phyloP scores from a whole-genome alignment of 345 rosid species.

The Pugionium dolabratum region DNA sequence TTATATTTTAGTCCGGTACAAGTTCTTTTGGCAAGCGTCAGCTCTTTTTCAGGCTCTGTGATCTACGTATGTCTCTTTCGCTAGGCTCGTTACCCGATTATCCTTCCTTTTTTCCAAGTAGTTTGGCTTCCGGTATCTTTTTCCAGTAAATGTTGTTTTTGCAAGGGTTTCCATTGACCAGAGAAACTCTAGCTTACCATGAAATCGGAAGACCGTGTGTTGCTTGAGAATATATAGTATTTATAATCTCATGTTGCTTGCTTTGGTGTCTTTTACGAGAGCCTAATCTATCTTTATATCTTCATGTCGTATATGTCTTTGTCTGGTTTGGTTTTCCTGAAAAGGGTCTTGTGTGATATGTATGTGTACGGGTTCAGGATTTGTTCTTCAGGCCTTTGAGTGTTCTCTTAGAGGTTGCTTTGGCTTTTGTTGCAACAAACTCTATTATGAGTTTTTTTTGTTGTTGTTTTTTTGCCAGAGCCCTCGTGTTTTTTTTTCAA shows the following conservation, averaged over 20 bases:
- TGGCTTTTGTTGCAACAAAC: conserved; percentile 42
- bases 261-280: conserved; percentile 18
- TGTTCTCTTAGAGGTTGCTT: conserved; percentile 29
- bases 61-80: background rate
- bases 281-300: conserved; percentile 3
- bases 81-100: conserved; percentile 38
- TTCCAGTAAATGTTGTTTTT: conserved; percentile 50
- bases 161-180: no score
- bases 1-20: conserved; percentile 46
- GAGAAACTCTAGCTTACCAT: no score
- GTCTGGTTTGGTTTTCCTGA: conserved; percentile 29
- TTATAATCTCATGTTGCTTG: conserved; percentile 34
- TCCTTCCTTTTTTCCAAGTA: conserved; percentile 29
- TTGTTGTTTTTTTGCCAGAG: conserved; percentile 34
- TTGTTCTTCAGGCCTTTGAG: conserved; percentile 26
- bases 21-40: conserved; percentile 37
- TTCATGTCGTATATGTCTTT: conserved; percentile 13
- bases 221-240: no score
- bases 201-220: no score
- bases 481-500: conserved; percentile 31
- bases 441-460: conserved; percentile 35
- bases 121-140: conserved; percentile 45
- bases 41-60: conserved; percentile 38
- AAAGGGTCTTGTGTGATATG: conserved; percentile 31
- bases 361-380: conserved; percentile 20